A percentile compares a stretch with the other conserved stretches of the same genome.
Evolutionary conservation across 805 yeast species (phyloP).

Genomic region (Sugiyamaella marilandica): DNA sequence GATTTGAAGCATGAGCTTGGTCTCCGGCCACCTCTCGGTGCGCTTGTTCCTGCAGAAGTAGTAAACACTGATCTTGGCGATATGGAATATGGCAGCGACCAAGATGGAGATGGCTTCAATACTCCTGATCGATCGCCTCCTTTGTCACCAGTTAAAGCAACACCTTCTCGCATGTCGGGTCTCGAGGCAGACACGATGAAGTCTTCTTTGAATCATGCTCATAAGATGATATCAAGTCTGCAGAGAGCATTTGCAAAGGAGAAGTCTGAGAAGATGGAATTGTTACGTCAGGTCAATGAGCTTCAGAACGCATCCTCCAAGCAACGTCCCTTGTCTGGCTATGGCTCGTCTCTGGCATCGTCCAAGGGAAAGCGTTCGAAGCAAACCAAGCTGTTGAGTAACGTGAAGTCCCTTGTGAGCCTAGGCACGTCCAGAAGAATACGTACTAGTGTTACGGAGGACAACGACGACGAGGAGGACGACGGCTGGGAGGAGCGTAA

Average conservation of each 20-base stretch:
- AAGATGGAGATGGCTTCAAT: conserved; percentile 17
- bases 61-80: conserved; percentile 8
- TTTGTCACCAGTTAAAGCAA: conserved; percentile 32
- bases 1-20: conserved; percentile 23
- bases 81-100: conserved; percentile 4
- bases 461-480: conserved; percentile 8
- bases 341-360: background rate
- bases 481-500: conserved; percentile 20
- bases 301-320: conserved; percentile 11
- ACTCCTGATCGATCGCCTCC: conserved; percentile 31
- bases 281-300: conserved; percentile 29
- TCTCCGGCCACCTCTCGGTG: background rate
- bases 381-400: conserved; percentile 13
- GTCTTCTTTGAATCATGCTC: conserved; percentile 61
- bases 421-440: conserved; percentile 5
- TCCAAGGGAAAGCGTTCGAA: conserved; percentile 8
- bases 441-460: conserved; percentile 13
- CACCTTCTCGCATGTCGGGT: conserved; percentile 30
- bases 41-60: background rate
- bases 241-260: conserved; percentile 46
- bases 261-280: conserved; percentile 39
- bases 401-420: conserved; percentile 1
- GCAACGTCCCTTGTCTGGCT: background rate
- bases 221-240: conserved; percentile 56
- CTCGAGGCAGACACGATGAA: conserved; percentile 63